Evolutionary conservation across 495 filamentous ascomycete species (phyloP).

Genomic region (Hypoxylon fragiforme): DNA sequence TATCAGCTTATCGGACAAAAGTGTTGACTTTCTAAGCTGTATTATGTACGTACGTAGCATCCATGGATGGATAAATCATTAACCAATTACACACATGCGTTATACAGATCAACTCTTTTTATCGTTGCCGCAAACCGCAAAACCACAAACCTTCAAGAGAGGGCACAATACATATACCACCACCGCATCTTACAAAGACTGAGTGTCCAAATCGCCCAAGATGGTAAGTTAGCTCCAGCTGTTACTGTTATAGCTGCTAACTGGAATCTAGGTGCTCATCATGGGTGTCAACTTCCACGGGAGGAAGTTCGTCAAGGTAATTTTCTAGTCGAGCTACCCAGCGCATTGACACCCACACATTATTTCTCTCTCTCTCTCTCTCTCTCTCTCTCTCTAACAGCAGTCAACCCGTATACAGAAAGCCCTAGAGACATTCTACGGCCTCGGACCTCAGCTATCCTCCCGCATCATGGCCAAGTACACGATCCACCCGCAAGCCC

Average conservation of each 20-base stretch:
- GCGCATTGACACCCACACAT: too few species aligned
- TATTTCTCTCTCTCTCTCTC: too few species aligned
- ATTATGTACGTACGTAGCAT: too few species aligned
- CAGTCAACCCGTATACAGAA: constrained; percentile 58
- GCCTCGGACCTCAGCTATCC: constrained; percentile 73
- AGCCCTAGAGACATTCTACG: constrained; percentile 87
- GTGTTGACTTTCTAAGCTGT: too few species aligned
- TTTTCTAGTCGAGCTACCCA: too few species aligned
- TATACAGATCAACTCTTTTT: neutral
- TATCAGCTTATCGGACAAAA: constrained; percentile 23
- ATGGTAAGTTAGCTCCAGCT: constrained; percentile 12
- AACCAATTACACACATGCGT: too few species aligned
- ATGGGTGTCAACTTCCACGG: constrained; percentile 86
- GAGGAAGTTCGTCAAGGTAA: constrained; percentile 75
- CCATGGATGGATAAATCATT: too few species aligned
- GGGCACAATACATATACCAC: constrained; percentile 1
- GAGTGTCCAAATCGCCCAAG: constrained; percentile 16
- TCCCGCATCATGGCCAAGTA: constrained; percentile 80
- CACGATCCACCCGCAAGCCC: constrained; percentile 79
- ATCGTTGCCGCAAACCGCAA: constrained; percentile 1
- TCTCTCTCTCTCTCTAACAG: constrained; percentile 2
- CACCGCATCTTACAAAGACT: constrained; percentile 1
- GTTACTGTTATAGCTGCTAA: constrained; percentile 2
- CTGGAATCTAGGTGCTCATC: constrained; percentile 69
- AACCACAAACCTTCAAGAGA: neutral